phyloP scores from a whole-genome alignment of 2,329 filamentous ascomycete species.

The Didymella sp. region DNA sequence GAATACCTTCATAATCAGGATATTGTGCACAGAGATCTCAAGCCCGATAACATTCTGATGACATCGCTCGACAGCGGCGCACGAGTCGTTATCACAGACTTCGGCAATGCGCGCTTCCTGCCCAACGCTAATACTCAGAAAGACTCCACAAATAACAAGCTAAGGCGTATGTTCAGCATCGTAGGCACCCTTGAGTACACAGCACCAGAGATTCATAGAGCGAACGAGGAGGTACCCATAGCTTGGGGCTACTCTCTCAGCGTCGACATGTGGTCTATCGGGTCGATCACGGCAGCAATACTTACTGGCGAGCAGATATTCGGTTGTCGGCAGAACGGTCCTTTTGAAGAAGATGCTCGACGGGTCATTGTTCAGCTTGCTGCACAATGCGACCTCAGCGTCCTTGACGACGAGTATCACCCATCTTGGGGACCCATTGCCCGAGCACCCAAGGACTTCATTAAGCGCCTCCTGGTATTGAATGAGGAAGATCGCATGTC shows the following conservation, averaged over 20 bases:
- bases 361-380: constrained; percentile 45
- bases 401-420: constrained; percentile 51
- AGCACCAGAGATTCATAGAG: constrained; percentile 58
- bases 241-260: constrained; percentile 62
- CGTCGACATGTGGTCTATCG: constrained; percentile 69
- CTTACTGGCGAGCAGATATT: constrained; percentile 61
- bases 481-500: constrained; percentile 60
- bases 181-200: constrained; percentile 65
- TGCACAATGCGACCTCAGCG: constrained; percentile 52
- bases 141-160: constrained; percentile 5
- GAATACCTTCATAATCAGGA: constrained; percentile 62
- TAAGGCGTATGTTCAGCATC: constrained; percentile 59
- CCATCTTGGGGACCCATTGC: constrained; percentile 54
- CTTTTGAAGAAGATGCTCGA: constrained; percentile 32
- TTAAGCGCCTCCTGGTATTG: constrained; percentile 59
- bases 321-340: constrained; percentile 41
- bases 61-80: constrained; percentile 59
- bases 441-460: constrained; percentile 59
- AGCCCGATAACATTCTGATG: constrained; percentile 69
- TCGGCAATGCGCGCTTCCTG: constrained; percentile 61
- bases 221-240: constrained; percentile 34
- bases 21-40: constrained; percentile 68
- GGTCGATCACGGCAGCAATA: constrained; percentile 60
- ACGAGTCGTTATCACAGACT: constrained; percentile 66
- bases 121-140: constrained; percentile 22